Base-by-base conservation (phyloP, 345 rosid species). In the Hibiscus trionum region DNA sequence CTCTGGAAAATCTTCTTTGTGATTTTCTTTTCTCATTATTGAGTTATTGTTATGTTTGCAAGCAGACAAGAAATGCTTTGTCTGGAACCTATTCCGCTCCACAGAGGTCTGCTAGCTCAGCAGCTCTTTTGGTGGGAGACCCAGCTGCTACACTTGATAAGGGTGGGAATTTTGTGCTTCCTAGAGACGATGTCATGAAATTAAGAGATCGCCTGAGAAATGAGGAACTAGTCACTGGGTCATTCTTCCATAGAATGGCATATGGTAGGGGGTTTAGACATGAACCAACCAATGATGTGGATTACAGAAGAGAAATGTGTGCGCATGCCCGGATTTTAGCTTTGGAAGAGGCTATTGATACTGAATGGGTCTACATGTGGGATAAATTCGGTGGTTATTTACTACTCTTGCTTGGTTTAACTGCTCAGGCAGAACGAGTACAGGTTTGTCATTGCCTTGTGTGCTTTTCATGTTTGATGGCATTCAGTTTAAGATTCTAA, bases 361-460 rank as follows among this genome's bases (percentile, higher is more conserved):
- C 99, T 31, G 98, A 96, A 79, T 96, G 99, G 99, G 96, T 93
- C 58, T 96, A 93, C 70, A 96, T 96, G 99, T 96, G 99, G 99
- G 98, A 96, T 82, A 88, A 91, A 73, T 96, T 96, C 82, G 99
- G 99, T 76, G 99, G 99, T 68, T 96, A 96, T 84, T 81, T 96
- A 53, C 88, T 96, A 66, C 90, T 96, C 62, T 79, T 96, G 81
- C 93, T 96, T 78, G 99, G 99, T 83, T 87, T 96, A 86, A 91
- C 98, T 72, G 91, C 99, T 64, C 88, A 89, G 86, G 99, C 99
- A 7, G 99, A 96, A 77, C 82, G 85, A 79, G 96, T 96, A 74
- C 99, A 93, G 98, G 99, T 95, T 70, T 77, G 77, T 71, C 68
- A 67, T 61, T 21, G 62, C 73, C 69, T 56, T 24, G 3, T 55